These are phyloP conservation scores for Dipodascus geniculatus DNA, from an alignment of 805 yeast genomes.

Conservation along the genomic window DNA sequence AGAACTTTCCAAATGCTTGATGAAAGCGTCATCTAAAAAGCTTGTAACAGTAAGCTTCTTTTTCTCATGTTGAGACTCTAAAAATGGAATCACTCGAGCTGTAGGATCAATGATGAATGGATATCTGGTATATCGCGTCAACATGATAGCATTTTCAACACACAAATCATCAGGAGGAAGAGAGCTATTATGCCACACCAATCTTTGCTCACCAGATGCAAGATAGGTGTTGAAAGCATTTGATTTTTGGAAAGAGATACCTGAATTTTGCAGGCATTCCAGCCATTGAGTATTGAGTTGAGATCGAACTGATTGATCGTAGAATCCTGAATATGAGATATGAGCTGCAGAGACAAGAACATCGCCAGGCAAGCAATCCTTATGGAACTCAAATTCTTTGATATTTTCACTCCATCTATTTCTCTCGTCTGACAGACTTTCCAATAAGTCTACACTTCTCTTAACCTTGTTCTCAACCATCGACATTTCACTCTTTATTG, in stretches of 20 bases:
- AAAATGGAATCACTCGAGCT: constrained; percentile 31
- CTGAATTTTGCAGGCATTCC: constrained; percentile 17
- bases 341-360: constrained; percentile 52
- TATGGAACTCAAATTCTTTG: constrained; percentile 35
- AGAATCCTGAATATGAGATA: constrained; percentile 46
- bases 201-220: constrained; percentile 29
- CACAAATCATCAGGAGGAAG: constrained; percentile 48
- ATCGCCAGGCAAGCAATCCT: constrained; percentile 48
- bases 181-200: constrained; percentile 42
- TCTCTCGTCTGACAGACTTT: constrained; percentile 54
- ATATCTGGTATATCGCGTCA: constrained; percentile 30
- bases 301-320: constrained; percentile 38
- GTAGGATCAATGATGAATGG: constrained; percentile 71
- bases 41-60: constrained; percentile 44
- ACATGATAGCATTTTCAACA: constrained; percentile 50
- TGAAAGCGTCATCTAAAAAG: constrained; percentile 55
- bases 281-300: constrained; percentile 29
- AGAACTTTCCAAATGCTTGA: constrained; percentile 65
- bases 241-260: neutral
- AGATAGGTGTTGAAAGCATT: constrained; percentile 29
- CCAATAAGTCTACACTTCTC: constrained; percentile 52
- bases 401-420: constrained; percentile 61
- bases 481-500: constrained; percentile 58
- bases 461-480: constrained; percentile 46
- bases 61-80: constrained; percentile 19